Evolutionary conservation across 1,284 basidiomycete species (phyloP), one percentile per base, ranked within the genome.

Genomic region (Fomitopsis schrenkii): DNA sequence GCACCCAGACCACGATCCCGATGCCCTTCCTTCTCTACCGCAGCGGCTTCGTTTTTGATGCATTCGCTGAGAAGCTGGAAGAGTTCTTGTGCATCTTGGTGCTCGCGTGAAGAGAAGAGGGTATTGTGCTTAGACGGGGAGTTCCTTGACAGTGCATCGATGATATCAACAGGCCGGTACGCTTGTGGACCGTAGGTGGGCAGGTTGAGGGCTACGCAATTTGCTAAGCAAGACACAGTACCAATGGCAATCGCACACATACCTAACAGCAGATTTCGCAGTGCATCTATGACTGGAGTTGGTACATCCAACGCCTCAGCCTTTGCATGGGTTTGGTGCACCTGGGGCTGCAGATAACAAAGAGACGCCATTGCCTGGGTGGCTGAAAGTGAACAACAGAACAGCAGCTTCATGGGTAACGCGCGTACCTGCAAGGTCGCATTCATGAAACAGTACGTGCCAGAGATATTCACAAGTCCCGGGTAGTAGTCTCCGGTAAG

Each of bases 31-130:
- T 81, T 81, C 61, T 87, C 84, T 2, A 94, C 81, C 1, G 84
- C 80, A 1, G 75, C 71, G 6, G 87, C 82, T 74, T 97, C 95
- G 62, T 87, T 87, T 74, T 93, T 93, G 66, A 97, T 82, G 52
- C 87, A 91, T 71, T 95, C 93, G 0, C 94, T 91, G 22, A 97
- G 78, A 41, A 96, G 86, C 67, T 95, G 88, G 75, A 96, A 97
- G n/a, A 97, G 81, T 71, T 97, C 95, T 70, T 97, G 95, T 2
- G 95, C 95, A 73, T 97, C 95, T 76, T 97, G 95, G 72, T 97
- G 95, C 70, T 96, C 92, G 15, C 92, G 85, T 1, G 92, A 93
- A 62, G 85, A 85, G 70, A 97, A 88, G 6, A 96, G 80, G 0
- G 88, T 81, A 62, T 80, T 84, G 45, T 81, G 79, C 48, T 82